These are phyloP conservation scores for Lichtheimia ramosa DNA, from an alignment of 371 early-diverging fungal species.

Conservation along the genomic window DNA sequence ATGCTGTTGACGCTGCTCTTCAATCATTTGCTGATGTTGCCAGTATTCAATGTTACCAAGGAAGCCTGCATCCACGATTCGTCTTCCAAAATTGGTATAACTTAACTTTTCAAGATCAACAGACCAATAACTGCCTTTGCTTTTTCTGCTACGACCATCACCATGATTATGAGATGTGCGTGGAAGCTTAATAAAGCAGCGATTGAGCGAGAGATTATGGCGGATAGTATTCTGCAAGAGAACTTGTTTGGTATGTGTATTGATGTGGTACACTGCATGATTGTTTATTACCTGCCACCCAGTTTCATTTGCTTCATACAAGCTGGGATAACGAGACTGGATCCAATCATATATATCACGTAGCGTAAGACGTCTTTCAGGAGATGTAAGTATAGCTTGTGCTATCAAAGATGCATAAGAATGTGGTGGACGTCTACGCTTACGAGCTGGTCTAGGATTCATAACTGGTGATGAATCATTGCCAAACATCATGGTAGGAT, in stretches of 20 bases:
- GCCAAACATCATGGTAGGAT: too few relatives aligned
- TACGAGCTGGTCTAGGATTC: slow-evolving; percentile 14
- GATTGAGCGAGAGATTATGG: slow-evolving; percentile 78
- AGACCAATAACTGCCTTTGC: slow-evolving; percentile 65
- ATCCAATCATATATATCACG: slow-evolving; percentile 77
- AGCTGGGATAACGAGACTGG: slow-evolving; percentile 60
- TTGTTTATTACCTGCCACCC: slow-evolving; percentile 63
- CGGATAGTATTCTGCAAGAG: slow-evolving; percentile 54
- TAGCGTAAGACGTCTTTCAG: slow-evolving; percentile 58
- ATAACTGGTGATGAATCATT: slow-evolving; percentile 1
- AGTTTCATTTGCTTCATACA: slow-evolving; percentile 63
- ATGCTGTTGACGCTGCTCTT: slow-evolving; percentile 26
- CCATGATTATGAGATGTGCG: slow-evolving; percentile 40
- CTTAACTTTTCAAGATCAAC: slow-evolving; percentile 48
- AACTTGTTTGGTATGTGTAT: slow-evolving; percentile 32
- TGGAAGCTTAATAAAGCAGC: slow-evolving; percentile 70
- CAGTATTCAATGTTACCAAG: slow-evolving; percentile 38
- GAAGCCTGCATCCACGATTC: slow-evolving; percentile 38
- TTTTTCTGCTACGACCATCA: slow-evolving; percentile 31
- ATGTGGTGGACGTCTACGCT: slow-evolving; percentile 65
- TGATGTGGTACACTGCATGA: background rate
- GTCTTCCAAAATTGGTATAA: slow-evolving; percentile 42
- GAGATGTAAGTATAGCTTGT: slow-evolving; percentile 64
- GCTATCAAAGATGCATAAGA: slow-evolving; percentile 76
- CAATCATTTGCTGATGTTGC: slow-evolving; percentile 32